phyloP scores from a whole-genome alignment of 805 yeast species.

The Naumovozyma castellii region DNA sequence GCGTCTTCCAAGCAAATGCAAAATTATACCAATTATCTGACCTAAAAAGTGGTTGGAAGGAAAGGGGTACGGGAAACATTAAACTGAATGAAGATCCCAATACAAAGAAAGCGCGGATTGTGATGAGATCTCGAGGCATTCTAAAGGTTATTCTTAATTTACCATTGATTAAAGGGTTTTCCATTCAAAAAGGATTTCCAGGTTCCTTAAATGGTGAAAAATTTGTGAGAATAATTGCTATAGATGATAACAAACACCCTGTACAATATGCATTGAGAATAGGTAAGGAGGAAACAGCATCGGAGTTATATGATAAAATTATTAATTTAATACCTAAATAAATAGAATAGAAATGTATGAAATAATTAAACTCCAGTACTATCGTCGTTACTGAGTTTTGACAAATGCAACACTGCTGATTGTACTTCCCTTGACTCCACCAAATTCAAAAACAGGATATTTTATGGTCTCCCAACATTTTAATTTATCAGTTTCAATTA shows the following conservation, averaged over 20 bases:
- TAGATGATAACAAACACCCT: slow-evolving; percentile 56
- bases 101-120: slow-evolving; percentile 49
- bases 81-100: slow-evolving; percentile 53
- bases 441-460: slow-evolving; percentile 81
- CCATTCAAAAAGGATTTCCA: slow-evolving; percentile 69
- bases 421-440: slow-evolving; percentile 81
- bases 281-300: slow-evolving; percentile 50
- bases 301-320: slow-evolving; percentile 41
- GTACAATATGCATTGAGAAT: slow-evolving; percentile 77
- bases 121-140: slow-evolving; percentile 87
- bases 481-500: slow-evolving; percentile 41
- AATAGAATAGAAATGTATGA: slow-evolving; percentile 4
- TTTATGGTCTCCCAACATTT: slow-evolving; percentile 54
- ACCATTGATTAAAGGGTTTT: slow-evolving; percentile 52
- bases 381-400: slow-evolving; percentile 20
- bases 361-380: slow-evolving; percentile 4
- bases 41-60: slow-evolving; percentile 82
- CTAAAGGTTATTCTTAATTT: slow-evolving; percentile 73
- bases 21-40: slow-evolving; percentile 69
- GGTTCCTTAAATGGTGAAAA: slow-evolving; percentile 79
- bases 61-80: slow-evolving; percentile 82
- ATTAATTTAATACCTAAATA: slow-evolving; percentile 11
- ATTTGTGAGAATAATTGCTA: slow-evolving; percentile 64
- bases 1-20: slow-evolving; percentile 59
- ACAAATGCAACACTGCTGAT: slow-evolving; percentile 80